Evolutionary conservation across 2,329 filamentous ascomycete species (phyloP), one percentile per base, ranked within the genome.

Genomic region (Penicillium nordicum): DNA sequence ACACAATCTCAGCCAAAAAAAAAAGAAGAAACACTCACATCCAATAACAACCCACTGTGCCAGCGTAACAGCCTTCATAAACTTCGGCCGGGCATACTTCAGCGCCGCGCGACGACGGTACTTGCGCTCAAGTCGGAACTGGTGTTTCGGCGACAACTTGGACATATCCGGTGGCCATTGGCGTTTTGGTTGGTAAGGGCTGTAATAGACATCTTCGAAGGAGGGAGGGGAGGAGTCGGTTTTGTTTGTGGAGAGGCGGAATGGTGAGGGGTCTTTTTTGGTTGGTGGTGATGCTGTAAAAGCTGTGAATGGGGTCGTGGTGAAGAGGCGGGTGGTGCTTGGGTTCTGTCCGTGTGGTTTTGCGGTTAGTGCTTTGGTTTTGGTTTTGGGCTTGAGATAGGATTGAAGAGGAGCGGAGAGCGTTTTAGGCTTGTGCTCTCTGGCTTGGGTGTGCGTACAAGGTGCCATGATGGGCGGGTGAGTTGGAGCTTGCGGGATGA

Each of bases 91-190:
- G 12, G 81, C 80, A 69, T 80, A 86, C 69, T 86, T 87, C 61
- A 86, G 73, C 69, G 82, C 82, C 49, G 82, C 76, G 51, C 85
- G 79, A 50, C 85, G 78, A 36, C 85, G 79, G 72, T 86, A 88
- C 59, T 84, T 84, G 57, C 84, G 81, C 72, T 88, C 85, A 46
- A 88, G 80, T n/a, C 82, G 80, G 74, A 88, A 87, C 67, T 88
- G 84, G 67, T 88, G 83, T 68, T 84, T 86, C n/a, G 78, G 76
- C 1, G 84, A 84, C 48, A 88, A 76, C 61, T 83, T 80, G 54
- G 76, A 74, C 72, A 88, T 83, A 68, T 87, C 83, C 7, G 85
- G 85, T 41, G 85, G 85, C 85, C 85, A 88, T 71, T 76, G 74
- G 57, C 82, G 82, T 70, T 86, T 84, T 37, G 82, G 82, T 60